A percentile compares a stretch with the other conserved stretches of the same genome.
Conservation (phyloP, 139 green algal species). For the Asterochloris sp. region DNA sequence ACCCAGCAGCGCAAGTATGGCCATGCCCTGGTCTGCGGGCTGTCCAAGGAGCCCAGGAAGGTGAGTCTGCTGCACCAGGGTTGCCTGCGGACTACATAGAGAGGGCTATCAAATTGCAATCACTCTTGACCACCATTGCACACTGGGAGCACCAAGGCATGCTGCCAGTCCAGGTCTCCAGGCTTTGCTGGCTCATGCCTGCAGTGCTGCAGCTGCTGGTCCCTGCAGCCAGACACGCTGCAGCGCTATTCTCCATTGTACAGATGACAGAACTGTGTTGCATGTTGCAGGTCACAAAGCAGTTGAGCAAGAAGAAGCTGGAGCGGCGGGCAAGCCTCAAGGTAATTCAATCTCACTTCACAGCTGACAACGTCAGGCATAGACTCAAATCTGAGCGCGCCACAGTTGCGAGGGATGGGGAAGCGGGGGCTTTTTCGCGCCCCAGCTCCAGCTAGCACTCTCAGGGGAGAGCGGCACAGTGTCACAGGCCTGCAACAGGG, state of each 20-base stretch:
- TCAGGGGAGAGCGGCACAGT: neutral
- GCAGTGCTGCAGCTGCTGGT: neutral
- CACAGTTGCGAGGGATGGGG: neutral
- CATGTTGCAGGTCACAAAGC: conserved; percentile 77
- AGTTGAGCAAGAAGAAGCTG: conserved; percentile 61
- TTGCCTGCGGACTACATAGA: neutral
- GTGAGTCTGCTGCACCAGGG: conserved; percentile 33
- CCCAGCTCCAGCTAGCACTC: neutral
- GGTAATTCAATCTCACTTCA: conserved; percentile 9
- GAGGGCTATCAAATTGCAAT: neutral
- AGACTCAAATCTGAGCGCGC: neutral
- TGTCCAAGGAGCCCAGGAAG: conserved; percentile 96
- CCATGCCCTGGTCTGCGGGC: conserved; percentile 90
- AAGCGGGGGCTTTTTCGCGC: too few species aligned
- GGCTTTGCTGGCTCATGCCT: too few species aligned
- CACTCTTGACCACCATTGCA: neutral
- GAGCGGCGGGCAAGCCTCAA: conserved; percentile 67
- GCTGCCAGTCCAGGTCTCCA: too few species aligned
- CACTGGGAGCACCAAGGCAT: too few species aligned
- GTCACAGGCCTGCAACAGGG: neutral
- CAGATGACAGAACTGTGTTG: neutral
- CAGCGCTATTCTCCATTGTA: neutral
- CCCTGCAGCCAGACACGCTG: neutral
- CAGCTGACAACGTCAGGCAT: neutral
- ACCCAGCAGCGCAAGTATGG: conserved; percentile 82